A percentile compares a stretch with the other conserved stretches of the same genome.
Conservation (phyloP, 192 early-diverging fungal genomes). For the Coemansia sp. region DNA sequence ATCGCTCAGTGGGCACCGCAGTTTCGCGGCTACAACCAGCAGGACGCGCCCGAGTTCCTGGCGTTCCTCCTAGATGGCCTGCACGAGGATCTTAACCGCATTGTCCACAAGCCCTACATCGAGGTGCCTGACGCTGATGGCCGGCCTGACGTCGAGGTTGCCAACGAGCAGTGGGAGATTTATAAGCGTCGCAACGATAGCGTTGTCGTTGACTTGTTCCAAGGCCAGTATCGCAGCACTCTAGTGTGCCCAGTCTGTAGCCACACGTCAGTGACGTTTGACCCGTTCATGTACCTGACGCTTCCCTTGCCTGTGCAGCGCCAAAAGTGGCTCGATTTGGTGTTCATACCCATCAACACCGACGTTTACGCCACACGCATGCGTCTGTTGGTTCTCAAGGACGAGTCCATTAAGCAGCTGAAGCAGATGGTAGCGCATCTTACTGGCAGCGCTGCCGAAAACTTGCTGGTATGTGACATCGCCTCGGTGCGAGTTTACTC, state of each 20-base stretch:
- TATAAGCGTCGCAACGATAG: conserved; percentile 81
- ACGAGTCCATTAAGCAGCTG: conserved; percentile 64
- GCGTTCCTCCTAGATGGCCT: conserved; percentile 81
- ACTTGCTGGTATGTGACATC: conserved; percentile 42
- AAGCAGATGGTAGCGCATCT: conserved; percentile 65
- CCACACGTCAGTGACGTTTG: conserved; percentile 77
- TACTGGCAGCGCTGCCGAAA: conserved; percentile 10
- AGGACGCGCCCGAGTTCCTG: conserved; percentile 86
- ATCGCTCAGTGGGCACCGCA: conserved; percentile 58
- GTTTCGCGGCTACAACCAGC: conserved; percentile 77
- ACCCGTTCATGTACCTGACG: conserved; percentile 80
- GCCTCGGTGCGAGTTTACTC: conserved; percentile 27
- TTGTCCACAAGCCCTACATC: conserved; percentile 78
- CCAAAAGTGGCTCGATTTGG: conserved; percentile 59
- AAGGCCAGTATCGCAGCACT: conserved; percentile 72
- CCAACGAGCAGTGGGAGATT: conserved; percentile 72
- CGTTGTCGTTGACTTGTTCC: conserved; percentile 75
- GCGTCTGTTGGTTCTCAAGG: conserved; percentile 65
- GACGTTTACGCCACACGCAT: conserved; percentile 50
- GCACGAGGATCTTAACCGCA: conserved; percentile 88
- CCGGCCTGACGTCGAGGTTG: conserved; percentile 69
- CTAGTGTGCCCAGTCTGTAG: conserved; percentile 62
- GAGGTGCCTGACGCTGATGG: conserved; percentile 77
- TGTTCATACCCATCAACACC: conserved; percentile 56
- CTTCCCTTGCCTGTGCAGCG: conserved; percentile 76